A percentile compares a stretch with the other conserved stretches of the same genome.
phyloP scores from a whole-genome alignment of 495 filamentous ascomycete genomes.

The Ascobolus immersus region DNA sequence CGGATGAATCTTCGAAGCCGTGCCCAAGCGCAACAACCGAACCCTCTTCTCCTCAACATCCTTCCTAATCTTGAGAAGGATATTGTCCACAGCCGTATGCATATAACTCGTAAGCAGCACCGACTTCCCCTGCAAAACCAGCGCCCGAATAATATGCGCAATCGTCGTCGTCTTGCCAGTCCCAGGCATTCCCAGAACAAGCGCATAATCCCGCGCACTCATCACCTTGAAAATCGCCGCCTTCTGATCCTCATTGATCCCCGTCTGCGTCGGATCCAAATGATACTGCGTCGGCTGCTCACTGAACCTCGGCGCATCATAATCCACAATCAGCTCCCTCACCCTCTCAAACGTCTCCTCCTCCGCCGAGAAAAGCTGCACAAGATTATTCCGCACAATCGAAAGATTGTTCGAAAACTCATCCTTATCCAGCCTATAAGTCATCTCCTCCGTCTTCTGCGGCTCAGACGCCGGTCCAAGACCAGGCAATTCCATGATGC shows the following conservation, averaged over 20 bases:
- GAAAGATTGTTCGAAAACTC: constrained; percentile 98
- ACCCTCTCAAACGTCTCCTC: constrained; percentile 22
- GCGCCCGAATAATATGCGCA: constrained; percentile 79
- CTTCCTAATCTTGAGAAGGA: constrained; percentile 63
- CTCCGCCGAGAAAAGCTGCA: constrained; percentile 52
- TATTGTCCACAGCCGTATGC: constrained; percentile 93
- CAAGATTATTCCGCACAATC: constrained; percentile 69
- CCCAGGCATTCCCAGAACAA: constrained; percentile 91
- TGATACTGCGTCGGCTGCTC: constrained; percentile 31
- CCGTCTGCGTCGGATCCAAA: constrained; percentile 25
- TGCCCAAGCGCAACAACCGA: constrained; percentile 59
- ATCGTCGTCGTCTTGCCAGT: constrained; percentile 97
- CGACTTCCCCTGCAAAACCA: constrained; percentile 71
- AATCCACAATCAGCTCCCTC: constrained; percentile 51
- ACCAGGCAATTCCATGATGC: constrained; percentile 64
- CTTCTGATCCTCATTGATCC: constrained; percentile 64
- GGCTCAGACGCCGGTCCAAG: constrained; percentile 24
- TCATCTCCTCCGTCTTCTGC: constrained; percentile 24
- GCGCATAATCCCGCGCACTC: constrained; percentile 78
- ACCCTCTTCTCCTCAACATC: too few relatives aligned
- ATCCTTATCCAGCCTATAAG: constrained; percentile 83
- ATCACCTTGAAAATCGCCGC: constrained; percentile 77
- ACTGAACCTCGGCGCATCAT: constrained; percentile 47
- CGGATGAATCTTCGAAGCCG: constrained; percentile 56
- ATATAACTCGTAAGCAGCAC: constrained; percentile 87